Evolutionary conservation across 495 filamentous ascomycete genomes (phyloP).

Genomic region (Oleoguttula mirabilis): DNA sequence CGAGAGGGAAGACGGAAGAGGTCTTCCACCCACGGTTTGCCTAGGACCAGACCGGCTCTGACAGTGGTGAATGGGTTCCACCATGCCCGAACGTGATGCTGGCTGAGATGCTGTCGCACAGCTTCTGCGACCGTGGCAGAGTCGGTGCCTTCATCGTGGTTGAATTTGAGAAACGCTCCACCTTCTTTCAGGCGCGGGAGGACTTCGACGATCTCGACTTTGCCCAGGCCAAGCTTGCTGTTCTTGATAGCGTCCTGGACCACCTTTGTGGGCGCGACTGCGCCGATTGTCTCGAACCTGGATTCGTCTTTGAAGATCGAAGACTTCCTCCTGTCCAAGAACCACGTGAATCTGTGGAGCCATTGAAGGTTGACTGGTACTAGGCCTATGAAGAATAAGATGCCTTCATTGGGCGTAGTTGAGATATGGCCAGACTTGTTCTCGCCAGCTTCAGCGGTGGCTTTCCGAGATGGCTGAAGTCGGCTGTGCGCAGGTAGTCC

Average conservation of each 20-base stretch:
- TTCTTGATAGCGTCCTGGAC: conserved; percentile 25
- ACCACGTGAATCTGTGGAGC: conserved; percentile 47
- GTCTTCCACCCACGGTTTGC: conserved; percentile 92
- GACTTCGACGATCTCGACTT: conserved; percentile 54
- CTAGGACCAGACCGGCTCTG: conserved; percentile 56
- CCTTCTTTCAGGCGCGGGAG: conserved; percentile 79
- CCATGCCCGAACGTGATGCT: conserved; percentile 72
- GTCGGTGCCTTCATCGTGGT: conserved; percentile 41
- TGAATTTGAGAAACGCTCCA: conserved; percentile 86
- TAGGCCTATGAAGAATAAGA: conserved; percentile 85
- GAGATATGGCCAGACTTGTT: conserved; percentile 65
- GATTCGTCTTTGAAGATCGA: conserved; percentile 1
- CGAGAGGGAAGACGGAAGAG: conserved; percentile 68
- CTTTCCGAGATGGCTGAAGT: too few species aligned
- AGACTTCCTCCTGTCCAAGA: neutral
- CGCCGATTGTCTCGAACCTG: conserved; percentile 20
- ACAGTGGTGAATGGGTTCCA: conserved; percentile 73
- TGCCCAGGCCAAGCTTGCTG: conserved; percentile 38
- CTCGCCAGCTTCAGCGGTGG: conserved; percentile 32
- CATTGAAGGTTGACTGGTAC: conserved; percentile 61
- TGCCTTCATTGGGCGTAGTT: conserved; percentile 55
- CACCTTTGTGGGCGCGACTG: conserved; percentile 51
- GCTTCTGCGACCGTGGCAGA: conserved; percentile 47
- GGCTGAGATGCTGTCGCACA: conserved; percentile 43
- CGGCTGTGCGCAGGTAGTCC: too few species aligned